phyloP scores from a whole-genome alignment of 768 basidiomycete species.

The Hypsizygus marmoreus region DNA sequence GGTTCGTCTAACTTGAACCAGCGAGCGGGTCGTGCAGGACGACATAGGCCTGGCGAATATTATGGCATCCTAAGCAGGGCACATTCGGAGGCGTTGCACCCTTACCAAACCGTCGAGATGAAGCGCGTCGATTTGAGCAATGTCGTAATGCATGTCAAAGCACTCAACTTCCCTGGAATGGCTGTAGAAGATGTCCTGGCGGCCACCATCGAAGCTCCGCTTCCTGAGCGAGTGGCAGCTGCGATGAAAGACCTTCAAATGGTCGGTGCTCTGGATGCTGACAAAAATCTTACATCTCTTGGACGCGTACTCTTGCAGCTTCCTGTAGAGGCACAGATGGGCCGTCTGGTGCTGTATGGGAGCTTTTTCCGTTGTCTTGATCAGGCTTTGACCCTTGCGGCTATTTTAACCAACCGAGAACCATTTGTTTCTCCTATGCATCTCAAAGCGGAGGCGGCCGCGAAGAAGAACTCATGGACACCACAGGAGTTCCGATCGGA shows the following conservation, averaged over 20 bases:
- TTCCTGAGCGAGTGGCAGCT: conserved; percentile 67
- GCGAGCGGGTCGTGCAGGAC: conserved; percentile 88
- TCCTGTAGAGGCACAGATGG: conserved; percentile 89
- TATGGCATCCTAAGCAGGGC: conserved; percentile 75
- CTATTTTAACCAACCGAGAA: conserved; percentile 86
- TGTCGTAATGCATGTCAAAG: conserved; percentile 96
- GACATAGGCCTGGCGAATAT: conserved; percentile 90
- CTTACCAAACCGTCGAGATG: conserved; percentile 95
- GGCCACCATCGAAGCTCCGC: conserved; percentile 88
- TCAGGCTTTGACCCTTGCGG: conserved; percentile 86
- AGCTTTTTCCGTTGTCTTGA: conserved; percentile 93
- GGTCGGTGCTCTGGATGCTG: conserved; percentile 83
- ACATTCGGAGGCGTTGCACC: conserved; percentile 60
- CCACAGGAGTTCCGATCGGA: conserved; percentile 84
- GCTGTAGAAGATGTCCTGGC: conserved; percentile 84
- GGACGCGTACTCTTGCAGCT: conserved; percentile 87
- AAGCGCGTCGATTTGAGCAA: conserved; percentile 87
- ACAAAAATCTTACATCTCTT: conserved; percentile 79
- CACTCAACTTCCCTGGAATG: conserved; percentile 85
- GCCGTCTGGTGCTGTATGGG: conserved; percentile 86
- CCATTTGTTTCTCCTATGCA: conserved; percentile 87
- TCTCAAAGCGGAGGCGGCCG: conserved; percentile 68
- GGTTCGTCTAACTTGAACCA: conserved; percentile 90
- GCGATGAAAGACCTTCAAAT: conserved; percentile 80
- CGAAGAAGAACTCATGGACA: conserved; percentile 77